Evolutionary conservation across 495 filamentous ascomycete species (phyloP), one percentile per base, ranked within the genome.

Genomic region (Hypoxylon lienhwacheense): DNA sequence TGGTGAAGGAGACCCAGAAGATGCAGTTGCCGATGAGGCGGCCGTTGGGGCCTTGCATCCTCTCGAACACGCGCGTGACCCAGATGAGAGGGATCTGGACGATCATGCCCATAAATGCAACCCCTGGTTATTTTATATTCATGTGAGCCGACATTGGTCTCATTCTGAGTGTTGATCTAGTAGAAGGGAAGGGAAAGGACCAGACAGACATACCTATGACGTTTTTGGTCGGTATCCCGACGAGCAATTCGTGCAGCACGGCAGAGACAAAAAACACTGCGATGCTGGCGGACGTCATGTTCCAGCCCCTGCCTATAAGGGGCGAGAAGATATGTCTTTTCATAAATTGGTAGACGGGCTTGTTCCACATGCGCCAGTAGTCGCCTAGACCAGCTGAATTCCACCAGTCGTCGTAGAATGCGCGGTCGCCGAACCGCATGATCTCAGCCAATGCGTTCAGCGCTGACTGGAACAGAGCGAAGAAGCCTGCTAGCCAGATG

Each of bases 391-490:
- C 88, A 11, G 84, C 83, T 34, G 85, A 89, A 64, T 98, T 98
- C 93, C 92, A 98, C 93, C 93, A 98, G 50, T 93, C 90, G 1
- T 87, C 85, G 67, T 98, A 98, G 67, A 97, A 98, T 36, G 92
- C 86, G 12, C 93, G 82, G 70, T 98, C 93, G 6, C 84, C 93
- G 58, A 98, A 98, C 26, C 77, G 76, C 76, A 90, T 89, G 5
- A 96, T 73, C 70, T 98, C 93, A 1, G 93, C 91, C 43, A 98
- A 70, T 1, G 89, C 90, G 65, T 98, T 98, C 12, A 98, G 73
- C 28, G 85, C 80, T 3, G 84, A 86, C 65, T 98, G 93, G 71
- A 98, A 98, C 11, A 97, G 72, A 1, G 92, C 92, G 63, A 96
- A 97, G 77, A 98, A 97, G 1, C 93, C 92, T 2, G 90, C 89